A percentile compares a stretch with the other conserved stretches of the same genome.
Evolutionary conservation across 495 filamentous ascomycete species (phyloP).

Genomic region (Thermochaetoides thermophila): DNA sequence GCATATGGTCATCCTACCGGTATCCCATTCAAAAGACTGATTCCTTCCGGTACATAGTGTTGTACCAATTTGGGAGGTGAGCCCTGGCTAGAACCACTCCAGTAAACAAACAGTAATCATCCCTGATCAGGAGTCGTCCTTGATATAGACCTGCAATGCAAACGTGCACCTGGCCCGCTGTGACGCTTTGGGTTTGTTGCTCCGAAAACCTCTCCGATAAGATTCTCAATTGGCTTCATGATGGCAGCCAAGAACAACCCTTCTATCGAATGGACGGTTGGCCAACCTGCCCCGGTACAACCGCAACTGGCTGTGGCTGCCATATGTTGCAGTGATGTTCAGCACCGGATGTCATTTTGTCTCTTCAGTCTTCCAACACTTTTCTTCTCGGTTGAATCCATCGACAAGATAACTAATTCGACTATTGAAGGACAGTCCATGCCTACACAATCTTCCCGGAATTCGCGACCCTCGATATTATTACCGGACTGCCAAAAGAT

Average conservation of each 20-base stretch:
- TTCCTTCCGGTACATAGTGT: slow-evolving; percentile 23
- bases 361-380: slow-evolving; percentile 20
- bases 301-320: slow-evolving; percentile 24
- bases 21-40: slow-evolving; percentile 24
- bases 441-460: neutral
- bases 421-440: too few relatives aligned
- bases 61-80: slow-evolving; percentile 24
- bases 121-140: slow-evolving; percentile 17
- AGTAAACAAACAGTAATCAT: neutral
- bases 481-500: slow-evolving; percentile 19
- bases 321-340: slow-evolving; percentile 31
- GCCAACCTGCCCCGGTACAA: slow-evolving; percentile 20
- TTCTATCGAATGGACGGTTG: slow-evolving; percentile 21
- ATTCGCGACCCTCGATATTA: slow-evolving; percentile 20
- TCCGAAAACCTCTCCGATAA: slow-evolving; percentile 23
- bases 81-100: neutral
- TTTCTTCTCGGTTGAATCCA: too few relatives aligned
- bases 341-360: slow-evolving; percentile 31
- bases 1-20: slow-evolving; percentile 17
- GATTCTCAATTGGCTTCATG: slow-evolving; percentile 31
- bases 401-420: too few relatives aligned
- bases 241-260: slow-evolving; percentile 22
- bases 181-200: slow-evolving; percentile 28
- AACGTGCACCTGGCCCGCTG: slow-evolving; percentile 23
- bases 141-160: slow-evolving; percentile 30